Conservation (phyloP, 306 rosid genomes). For the Quercus glauca region DNA sequence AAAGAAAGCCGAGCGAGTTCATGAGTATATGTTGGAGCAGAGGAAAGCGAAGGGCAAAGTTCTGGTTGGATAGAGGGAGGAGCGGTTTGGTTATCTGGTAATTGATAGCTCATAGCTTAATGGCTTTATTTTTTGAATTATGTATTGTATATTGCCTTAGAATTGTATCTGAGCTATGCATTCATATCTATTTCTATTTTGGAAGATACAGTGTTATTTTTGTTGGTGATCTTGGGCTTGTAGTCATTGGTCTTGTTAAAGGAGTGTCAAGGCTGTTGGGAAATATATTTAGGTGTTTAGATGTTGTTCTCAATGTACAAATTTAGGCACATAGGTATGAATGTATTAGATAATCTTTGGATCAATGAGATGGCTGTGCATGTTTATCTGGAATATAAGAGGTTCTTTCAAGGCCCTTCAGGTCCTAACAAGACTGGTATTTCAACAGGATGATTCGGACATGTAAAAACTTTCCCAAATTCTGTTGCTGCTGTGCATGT, state of each 20-base stretch:
- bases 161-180: background rate
- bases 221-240: background rate
- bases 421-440: background rate
- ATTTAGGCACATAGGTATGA: background rate
- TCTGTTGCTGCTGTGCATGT: background rate
- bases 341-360: background rate
- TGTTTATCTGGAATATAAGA: background rate
- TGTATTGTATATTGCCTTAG: background rate
- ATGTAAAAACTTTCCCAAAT: background rate
- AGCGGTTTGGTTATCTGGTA: no score
- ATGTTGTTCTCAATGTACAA: background rate
- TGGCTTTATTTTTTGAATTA: background rate
- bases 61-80: slow-evolving; percentile 6
- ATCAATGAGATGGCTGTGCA: background rate
- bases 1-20: slow-evolving; percentile 51
- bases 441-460: background rate
- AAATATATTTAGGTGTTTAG: background rate
- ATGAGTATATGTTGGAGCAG: slow-evolving; percentile 39
- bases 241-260: background rate
- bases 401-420: background rate
- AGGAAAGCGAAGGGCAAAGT: slow-evolving; percentile 32
- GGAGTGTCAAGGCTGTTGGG: no score
- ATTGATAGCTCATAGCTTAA: no score
- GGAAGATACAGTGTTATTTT: background rate
- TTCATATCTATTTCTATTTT: background rate